Base-by-base conservation (phyloP, 2,329 filamentous ascomycete genomes). In the Gaeumannomyces sp. region DNA sequence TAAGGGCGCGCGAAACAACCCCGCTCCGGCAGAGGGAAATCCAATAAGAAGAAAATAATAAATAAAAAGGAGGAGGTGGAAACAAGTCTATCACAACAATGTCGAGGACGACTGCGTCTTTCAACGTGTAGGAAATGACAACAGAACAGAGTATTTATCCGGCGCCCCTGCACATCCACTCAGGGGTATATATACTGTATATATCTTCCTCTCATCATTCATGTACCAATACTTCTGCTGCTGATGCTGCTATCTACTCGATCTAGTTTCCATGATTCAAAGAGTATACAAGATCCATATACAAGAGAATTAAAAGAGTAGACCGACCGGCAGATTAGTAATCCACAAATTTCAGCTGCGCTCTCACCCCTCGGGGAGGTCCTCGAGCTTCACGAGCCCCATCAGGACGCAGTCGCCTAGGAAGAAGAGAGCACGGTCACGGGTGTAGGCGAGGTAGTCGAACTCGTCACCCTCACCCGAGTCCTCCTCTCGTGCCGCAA, bases 341-440 rank as follows among this genome's bases (percentile, higher is more conserved):
- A 60, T 89, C 83, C 29, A 95, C 84, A 67, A 84, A 77, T 81
- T 94, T 96, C 66, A 96, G 73, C 72, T 82, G 83, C 62, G 77
- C 74, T 69, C 83, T 79, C 72, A 96, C n/a, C 81, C 80, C 69
- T 84, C 82, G 0, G 93, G 92, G 69, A 99, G 77, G 29, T 97
- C 92, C 69, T 93, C 89, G 67, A 81, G 76, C 73, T 84, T 86
- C 56, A 95, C 81, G 56, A 99, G 77, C 0, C 93, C 93, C 76
- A 96, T 76, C 64, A 83, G 79, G 65, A 98, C 79, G 63, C 92
- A 88, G 78, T 99, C 95, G 1, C 93, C 93, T 91, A 94, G 96
- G 78, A 99, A 95, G 77, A 97, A 95, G 78, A 95, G 82, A 0
- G 92, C 93, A 19, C 95, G 84, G 69, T 97, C 91, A 76, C 97